phyloP scores from a whole-genome alignment of 371 early-diverging fungal species.

The Mucor indicus region DNA sequence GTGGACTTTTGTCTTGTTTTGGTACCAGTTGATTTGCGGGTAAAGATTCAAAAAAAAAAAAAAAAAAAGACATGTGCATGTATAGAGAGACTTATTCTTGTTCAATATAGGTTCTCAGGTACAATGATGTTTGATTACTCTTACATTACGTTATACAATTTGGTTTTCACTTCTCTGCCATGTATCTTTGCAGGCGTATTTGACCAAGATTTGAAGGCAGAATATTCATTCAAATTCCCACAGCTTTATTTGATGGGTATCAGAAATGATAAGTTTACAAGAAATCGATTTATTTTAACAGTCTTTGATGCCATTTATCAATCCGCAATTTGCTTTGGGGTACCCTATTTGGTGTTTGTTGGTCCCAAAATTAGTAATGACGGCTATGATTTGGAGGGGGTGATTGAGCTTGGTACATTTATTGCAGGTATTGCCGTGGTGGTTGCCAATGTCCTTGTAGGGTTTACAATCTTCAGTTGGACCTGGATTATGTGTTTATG shows the following conservation, averaged over 20 bases:
- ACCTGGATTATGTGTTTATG: slow-evolving; percentile 69
- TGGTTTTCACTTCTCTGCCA: slow-evolving; percentile 75
- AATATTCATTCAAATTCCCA: slow-evolving; percentile 76
- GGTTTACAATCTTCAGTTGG: slow-evolving; percentile 79
- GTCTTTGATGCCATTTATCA: slow-evolving; percentile 89
- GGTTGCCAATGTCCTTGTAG: slow-evolving; percentile 81
- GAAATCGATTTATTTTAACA: slow-evolving; percentile 78
- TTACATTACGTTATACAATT: slow-evolving; percentile 73
- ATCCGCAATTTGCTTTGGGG: slow-evolving; percentile 79
- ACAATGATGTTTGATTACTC: slow-evolving; percentile 82
- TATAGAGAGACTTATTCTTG: not conserved
- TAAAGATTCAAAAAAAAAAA: too few relatives aligned
- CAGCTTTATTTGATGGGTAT: slow-evolving; percentile 88
- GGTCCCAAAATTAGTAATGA: slow-evolving; percentile 46
- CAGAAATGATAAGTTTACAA: slow-evolving; percentile 78
- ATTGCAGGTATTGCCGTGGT: slow-evolving; percentile 79
- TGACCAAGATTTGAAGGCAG: slow-evolving; percentile 88
- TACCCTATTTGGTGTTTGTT: slow-evolving; percentile 56
- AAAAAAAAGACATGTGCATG: not conserved
- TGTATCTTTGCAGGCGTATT: slow-evolving; percentile 69
- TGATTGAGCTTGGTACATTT: slow-evolving; percentile 75
- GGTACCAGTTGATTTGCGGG: slow-evolving; percentile 80
- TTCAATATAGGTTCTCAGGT: slow-evolving; percentile 35
- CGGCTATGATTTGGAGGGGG: slow-evolving; percentile 66
- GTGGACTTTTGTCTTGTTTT: slow-evolving; percentile 74